Evolutionary conservation across 192 early-diverging fungal species (phyloP), one percentile per base, ranked within the genome.

Genomic region (Dimargaris xerosporica): DNA sequence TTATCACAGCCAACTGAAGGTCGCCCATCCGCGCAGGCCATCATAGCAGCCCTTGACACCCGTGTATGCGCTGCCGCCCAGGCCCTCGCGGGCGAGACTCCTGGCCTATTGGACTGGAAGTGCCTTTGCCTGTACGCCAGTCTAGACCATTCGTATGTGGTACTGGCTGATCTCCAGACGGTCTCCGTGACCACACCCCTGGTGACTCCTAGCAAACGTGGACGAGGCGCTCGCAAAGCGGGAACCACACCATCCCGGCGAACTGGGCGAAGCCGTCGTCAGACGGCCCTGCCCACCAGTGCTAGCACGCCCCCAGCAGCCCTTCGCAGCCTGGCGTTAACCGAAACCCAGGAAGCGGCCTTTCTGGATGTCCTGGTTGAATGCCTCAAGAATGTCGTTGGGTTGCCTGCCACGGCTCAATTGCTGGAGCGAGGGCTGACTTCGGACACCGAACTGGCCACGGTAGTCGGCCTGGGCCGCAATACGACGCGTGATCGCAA

Each of bases 311-410:
- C 21, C 29, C 9, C 41, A 19, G 10, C 31, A 7, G 12, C 29
- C 56, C 56, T 16, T 16, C 56, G 56, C 31, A 65, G 62, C 21
- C 81, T 80, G 59, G 52, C 67, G 5, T 51, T 82, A 7, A 74
- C 66, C 17, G 73, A 79, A 3, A 70, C 73, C 6, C 75, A 84
- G 62, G 82, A 84, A 41, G 71, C 76, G n/a, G 56, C 76, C 10
- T 64, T 84, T 25, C 48, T 84, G 19, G 70, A 79, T 41, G 69
- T 75, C 12, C 70, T 77, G 63, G 66, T 77, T 4, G 65, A 64
- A 17, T 75, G 74, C 55, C 58, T 79, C 1, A 67, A 75, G 28
- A 34, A 28, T 16, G 41, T 59, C 16, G 29, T 28, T 23, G 12
- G 31, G 28, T 19, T 59, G 31, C 31, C 28, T 17, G 56, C 15